These are phyloP conservation scores for Magnusiomyces ingens DNA, from an alignment of 1,139 yeast species.

Conservation along the genomic window DNA sequence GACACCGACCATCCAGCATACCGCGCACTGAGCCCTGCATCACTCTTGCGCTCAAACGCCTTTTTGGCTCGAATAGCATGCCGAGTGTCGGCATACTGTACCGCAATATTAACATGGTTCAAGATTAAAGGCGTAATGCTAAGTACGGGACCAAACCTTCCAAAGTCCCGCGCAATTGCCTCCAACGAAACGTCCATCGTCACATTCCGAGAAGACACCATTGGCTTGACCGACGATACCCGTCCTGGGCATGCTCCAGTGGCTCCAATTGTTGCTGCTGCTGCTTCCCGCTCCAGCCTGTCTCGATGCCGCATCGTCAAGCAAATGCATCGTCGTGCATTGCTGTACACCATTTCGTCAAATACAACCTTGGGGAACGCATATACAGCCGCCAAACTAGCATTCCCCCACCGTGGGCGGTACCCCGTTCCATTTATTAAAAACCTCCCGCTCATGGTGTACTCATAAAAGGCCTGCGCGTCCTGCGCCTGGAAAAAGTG, in stretches of 20 bases:
- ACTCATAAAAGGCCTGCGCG: slow-evolving; percentile 51
- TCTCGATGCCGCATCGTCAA: not conserved
- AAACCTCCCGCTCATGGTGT: slow-evolving; percentile 51
- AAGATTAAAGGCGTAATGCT: slow-evolving; percentile 65
- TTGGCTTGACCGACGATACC: not conserved
- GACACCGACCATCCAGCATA: slow-evolving; percentile 57
- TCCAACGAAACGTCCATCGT: slow-evolving; percentile 34
- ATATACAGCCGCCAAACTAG: slow-evolving; percentile 15
- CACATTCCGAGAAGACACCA: slow-evolving; percentile 22
- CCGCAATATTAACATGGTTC: slow-evolving; percentile 51
- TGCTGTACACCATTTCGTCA: slow-evolving; percentile 30
- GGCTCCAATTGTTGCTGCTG: not conserved
- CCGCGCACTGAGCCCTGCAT: slow-evolving; percentile 35
- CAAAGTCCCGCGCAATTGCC: slow-evolving; percentile 46
- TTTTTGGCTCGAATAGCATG: slow-evolving; percentile 60
- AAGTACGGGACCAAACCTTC: slow-evolving; percentile 52
- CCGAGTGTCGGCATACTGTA: slow-evolving; percentile 56
- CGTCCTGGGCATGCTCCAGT: not conserved
- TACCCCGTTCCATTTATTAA: slow-evolving; percentile 53
- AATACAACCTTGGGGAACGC: slow-evolving; percentile 31
- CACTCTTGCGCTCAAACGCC: slow-evolving; percentile 33
- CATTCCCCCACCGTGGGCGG: slow-evolving; percentile 34
- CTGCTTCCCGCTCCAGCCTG: not conserved
- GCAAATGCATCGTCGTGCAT: slow-evolving; percentile 35
- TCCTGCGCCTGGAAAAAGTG: slow-evolving; percentile 48